Base-by-base conservation (phyloP, 78 protist genomes). In the Protostelium mycophagum region DNA sequence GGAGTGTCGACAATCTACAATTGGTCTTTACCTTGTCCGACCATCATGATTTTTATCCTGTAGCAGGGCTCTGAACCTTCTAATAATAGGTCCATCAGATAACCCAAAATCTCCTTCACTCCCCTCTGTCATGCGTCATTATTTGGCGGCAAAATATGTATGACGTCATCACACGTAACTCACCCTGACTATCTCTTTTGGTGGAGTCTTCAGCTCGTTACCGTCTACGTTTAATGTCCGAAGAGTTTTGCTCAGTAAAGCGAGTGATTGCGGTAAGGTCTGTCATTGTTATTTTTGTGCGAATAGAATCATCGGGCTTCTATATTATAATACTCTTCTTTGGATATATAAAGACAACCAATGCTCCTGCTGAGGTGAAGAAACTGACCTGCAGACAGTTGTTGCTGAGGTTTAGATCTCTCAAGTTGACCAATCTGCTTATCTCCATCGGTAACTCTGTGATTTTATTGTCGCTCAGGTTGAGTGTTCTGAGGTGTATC, bases 21-120 rank as follows among this genome's bases (percentile, higher is more conserved):
- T 28, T 63, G 34, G 83, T 28, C 28, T 28, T 23, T 1, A 28
- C 37, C 85, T 89, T 92, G 94, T 37, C 94, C 94, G 0, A 92
- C 94, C 87, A 92, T 63, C 94, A 92, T 92, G 1, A 92, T 34
- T 83, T 92, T 92, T 73, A 92, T 89, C 31, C 94, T 31, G 88
- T 87, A 90, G 63, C 94, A 92, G 37, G 94, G 86, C 34, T 38
- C 37, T 25, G 88, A 90, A 16, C 88, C 35, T 5, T 91, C 89
- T 23, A 84, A 89, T n/a, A n/a, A n/a, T 38, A 91, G 39, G 88
- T 91, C 94, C 29, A 37, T 85, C n/a, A 91, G 84, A n/a, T 91
- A 91, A 34, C 83, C 86, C 23, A 91, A 29, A 1, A 92, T 92
- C 0, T 91, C 36, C 38, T 38, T 85, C 0, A 92, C 36, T 0